A percentile compares a stretch with the other conserved stretches of the same genome.
phyloP scores from a whole-genome alignment of 331 rosid genomes.

The Cucumis variabilis region DNA sequence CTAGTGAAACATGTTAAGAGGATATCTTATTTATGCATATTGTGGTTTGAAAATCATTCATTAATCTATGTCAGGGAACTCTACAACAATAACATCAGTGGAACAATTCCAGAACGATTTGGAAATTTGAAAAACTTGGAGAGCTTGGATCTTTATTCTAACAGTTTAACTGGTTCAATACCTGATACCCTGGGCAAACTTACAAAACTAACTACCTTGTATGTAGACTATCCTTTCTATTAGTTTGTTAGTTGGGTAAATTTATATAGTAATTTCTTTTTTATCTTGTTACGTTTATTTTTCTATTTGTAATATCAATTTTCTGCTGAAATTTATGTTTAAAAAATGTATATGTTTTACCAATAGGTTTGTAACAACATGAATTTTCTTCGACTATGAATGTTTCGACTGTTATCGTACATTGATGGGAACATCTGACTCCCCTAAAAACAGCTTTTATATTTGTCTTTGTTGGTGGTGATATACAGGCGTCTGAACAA shows the following conservation, averaged over 20 bases:
- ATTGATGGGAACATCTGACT: neutral
- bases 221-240: conserved; percentile 46
- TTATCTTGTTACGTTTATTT: neutral
- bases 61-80: conserved; percentile 67
- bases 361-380: neutral
- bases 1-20: neutral
- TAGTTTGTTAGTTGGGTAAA: neutral
- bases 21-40: neutral
- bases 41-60: neutral
- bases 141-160: conserved; percentile 96
- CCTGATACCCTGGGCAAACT: conserved; percentile 87
- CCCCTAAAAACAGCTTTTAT: conserved; percentile 27
- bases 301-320: neutral
- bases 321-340: neutral
- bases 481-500: conserved; percentile 87
- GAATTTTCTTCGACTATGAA: neutral
- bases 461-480: conserved; percentile 38
- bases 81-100: conserved; percentile 87
- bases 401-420: neutral
- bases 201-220: conserved; percentile 89
- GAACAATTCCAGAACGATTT: conserved; percentile 84
- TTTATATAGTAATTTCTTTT: neutral
- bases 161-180: conserved; percentile 73
- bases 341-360: neutral
- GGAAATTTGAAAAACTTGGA: conserved; percentile 96